Evolutionary conservation across 345 rosid species (phyloP).

Genomic region (Hypericum androsaemum): DNA sequence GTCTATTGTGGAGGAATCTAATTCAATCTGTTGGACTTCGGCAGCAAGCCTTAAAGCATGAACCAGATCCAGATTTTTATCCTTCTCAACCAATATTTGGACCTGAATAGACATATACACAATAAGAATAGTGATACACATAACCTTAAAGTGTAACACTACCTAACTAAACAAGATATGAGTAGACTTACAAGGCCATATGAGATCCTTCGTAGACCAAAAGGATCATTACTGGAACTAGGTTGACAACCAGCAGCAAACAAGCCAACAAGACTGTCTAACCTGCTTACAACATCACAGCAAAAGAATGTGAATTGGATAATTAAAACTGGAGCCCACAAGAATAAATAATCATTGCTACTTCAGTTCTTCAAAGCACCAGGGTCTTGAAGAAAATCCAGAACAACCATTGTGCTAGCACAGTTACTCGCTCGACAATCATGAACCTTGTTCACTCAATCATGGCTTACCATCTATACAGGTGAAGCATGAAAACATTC

Average conservation of each 20-base stretch:
- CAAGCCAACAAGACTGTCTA: slow-evolving; percentile 90
- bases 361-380: no score
- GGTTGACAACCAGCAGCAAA: slow-evolving; percentile 99
- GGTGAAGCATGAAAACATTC: no score
- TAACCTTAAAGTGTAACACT: neutral
- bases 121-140: slow-evolving; percentile 10
- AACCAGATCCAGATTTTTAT: slow-evolving; percentile 52
- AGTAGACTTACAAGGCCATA: slow-evolving; percentile 73
- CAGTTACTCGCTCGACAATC: no score
- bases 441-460: no score
- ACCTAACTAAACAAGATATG: slow-evolving; percentile 7
- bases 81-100: slow-evolving; percentile 74
- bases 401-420: no score
- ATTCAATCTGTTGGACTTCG: slow-evolving; percentile 59
- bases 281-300: slow-evolving; percentile 30
- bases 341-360: neutral
- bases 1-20: slow-evolving; percentile 40
- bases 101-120: slow-evolving; percentile 35
- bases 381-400: no score
- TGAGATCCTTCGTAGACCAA: slow-evolving; percentile 88
- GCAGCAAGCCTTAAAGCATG: slow-evolving; percentile 64
- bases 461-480: no score
- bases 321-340: neutral
- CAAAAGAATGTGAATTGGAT: neutral
- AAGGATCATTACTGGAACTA: slow-evolving; percentile 85